Evolutionary conservation across 257 asterid genomes (phyloP).

Genomic region (Solanum corneliomulleri): DNA sequence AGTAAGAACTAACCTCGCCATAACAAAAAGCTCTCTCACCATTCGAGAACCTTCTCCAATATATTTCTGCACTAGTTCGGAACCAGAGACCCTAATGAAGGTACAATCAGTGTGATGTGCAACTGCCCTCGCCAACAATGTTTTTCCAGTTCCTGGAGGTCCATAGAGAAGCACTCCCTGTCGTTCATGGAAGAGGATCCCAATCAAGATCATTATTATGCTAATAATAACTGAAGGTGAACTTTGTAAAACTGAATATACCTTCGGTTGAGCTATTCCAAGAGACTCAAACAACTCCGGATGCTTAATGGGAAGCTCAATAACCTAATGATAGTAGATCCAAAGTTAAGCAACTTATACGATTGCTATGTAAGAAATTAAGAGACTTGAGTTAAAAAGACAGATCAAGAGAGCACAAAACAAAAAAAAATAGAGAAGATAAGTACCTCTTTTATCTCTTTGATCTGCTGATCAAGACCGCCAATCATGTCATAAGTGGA

Average conservation of each 20-base stretch:
- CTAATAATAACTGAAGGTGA: not conserved
- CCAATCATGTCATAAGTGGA: constrained; percentile 99
- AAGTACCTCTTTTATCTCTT: constrained; percentile 89
- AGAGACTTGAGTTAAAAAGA: not conserved
- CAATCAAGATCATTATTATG: not conserved
- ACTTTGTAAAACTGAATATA: not conserved
- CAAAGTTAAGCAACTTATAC: not conserved
- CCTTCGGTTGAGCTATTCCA: constrained; percentile 86
- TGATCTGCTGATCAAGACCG: constrained; percentile 96
- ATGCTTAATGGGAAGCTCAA: constrained; percentile 69
- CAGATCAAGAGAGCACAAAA: not conserved
- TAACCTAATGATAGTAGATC: constrained; percentile 25
- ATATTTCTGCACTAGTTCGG: constrained; percentile 66
- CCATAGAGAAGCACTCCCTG: constrained; percentile 70
- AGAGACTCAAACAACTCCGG: constrained; percentile 71
- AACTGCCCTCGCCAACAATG: constrained; percentile 66
- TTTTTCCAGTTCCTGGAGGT: constrained; percentile 72
- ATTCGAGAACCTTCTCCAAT: constrained; percentile 85
- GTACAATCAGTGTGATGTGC: constrained; percentile 75
- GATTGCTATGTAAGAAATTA: not conserved
- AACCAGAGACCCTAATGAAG: constrained; percentile 60
- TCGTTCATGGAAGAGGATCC: not conserved
- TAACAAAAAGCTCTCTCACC: constrained; percentile 94
- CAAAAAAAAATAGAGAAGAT: not conserved
- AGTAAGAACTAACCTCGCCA: constrained; percentile 62